phyloP scores from a whole-genome alignment of 257 asterid genomes.

The Leonotis leonurus region DNA sequence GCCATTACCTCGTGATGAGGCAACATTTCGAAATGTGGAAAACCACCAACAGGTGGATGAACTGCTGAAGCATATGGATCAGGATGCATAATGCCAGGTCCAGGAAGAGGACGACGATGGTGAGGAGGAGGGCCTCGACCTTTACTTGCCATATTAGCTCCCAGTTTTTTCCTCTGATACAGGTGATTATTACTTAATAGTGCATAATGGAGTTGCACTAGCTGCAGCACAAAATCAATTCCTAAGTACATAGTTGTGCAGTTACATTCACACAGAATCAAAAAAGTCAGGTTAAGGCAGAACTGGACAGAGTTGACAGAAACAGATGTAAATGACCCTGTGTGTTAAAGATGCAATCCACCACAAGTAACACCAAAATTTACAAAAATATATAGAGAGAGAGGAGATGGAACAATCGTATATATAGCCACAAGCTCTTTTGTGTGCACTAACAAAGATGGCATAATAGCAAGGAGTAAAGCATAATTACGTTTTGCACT shows the following conservation, averaged over 20 bases:
- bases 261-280: background rate
- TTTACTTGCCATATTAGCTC: slow-evolving; percentile 65
- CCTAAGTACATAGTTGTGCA: background rate
- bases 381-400: background rate
- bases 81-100: slow-evolving; percentile 49
- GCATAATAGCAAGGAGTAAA: background rate
- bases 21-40: slow-evolving; percentile 65
- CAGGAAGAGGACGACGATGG: slow-evolving; percentile 52
- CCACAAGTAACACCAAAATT: background rate
- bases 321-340: background rate
- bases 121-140: slow-evolving; percentile 70
- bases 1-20: slow-evolving; percentile 78
- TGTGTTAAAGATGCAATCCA: background rate
- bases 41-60: slow-evolving; percentile 54
- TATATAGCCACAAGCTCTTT: background rate
- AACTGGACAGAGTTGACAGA: background rate
- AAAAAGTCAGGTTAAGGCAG: background rate
- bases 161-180: slow-evolving; percentile 22
- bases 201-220: background rate
- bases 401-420: background rate
- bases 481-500: background rate
- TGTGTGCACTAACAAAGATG: background rate
- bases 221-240: background rate
- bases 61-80: slow-evolving; percentile 50
- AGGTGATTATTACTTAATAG: slow-evolving; percentile 7